phyloP scores from a whole-genome alignment of 108 stramenopile species.

The Pelagomonas calceolata region DNA sequence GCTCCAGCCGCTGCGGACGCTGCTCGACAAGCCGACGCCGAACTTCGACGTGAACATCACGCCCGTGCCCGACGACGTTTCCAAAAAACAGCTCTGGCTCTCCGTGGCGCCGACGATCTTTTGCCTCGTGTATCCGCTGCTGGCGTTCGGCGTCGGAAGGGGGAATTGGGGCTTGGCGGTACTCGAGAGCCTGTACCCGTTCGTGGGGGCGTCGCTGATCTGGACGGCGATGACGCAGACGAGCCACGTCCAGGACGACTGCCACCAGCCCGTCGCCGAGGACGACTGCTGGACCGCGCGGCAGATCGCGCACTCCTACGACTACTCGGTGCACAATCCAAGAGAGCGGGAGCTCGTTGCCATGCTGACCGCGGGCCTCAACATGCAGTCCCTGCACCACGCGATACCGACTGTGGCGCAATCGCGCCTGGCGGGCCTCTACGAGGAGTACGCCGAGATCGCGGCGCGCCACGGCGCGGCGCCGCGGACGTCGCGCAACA shows the following conservation, averaged over 20 bases:
- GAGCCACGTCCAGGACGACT: background rate
- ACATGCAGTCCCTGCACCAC: background rate
- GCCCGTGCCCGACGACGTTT: background rate
- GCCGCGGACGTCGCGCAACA: background rate
- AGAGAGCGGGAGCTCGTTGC: background rate
- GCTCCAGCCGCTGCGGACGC: background rate
- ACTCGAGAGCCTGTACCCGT: background rate
- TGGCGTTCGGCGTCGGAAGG: background rate
- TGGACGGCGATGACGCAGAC: background rate
- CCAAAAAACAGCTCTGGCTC: background rate
- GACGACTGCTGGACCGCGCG: background rate
- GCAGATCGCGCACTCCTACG: background rate
- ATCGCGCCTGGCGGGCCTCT: background rate
- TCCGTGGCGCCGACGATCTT: background rate
- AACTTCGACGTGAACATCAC: conserved; percentile 1
- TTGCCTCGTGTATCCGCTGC: background rate
- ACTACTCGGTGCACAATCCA: background rate
- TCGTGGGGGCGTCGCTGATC: background rate
- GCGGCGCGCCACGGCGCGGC: background rate
- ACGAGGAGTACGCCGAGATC: background rate
- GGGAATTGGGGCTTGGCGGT: background rate
- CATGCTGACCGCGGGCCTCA: background rate
- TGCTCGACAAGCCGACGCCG: background rate
- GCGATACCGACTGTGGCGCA: background rate
- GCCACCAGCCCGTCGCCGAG: background rate